These are phyloP conservation scores for Holtermannia corniformis DNA, from an alignment of 768 basidiomycete genomes.

Conservation along the genomic window DNA sequence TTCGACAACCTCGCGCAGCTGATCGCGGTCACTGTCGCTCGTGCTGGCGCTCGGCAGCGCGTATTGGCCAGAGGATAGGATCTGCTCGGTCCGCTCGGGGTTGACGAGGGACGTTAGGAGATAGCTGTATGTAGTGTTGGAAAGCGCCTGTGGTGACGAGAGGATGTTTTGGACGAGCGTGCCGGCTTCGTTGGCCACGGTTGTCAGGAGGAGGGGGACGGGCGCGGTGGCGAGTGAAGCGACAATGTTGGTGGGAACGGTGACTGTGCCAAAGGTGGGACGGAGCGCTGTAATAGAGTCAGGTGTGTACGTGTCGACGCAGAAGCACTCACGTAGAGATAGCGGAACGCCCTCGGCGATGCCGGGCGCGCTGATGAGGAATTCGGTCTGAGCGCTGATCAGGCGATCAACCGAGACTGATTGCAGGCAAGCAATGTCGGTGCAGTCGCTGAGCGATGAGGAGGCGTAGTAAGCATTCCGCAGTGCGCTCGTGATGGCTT, in stretches of 20 bases:
- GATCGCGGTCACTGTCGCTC: slow-evolving; percentile 9
- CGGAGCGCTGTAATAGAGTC: slow-evolving; percentile 41
- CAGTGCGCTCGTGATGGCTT: slow-evolving; percentile 50
- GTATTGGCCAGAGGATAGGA: slow-evolving; percentile 12
- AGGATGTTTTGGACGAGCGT: slow-evolving; percentile 45
- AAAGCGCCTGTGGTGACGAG: slow-evolving; percentile 27
- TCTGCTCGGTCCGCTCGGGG: slow-evolving; percentile 10
- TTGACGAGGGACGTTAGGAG: slow-evolving; percentile 10
- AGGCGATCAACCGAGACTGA: slow-evolving; percentile 49
- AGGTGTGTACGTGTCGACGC: neutral
- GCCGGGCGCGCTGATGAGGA: slow-evolving; percentile 10
- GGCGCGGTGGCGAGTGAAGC: slow-evolving; percentile 50
- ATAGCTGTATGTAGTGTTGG: slow-evolving; percentile 12
- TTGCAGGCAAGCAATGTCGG: slow-evolving; percentile 49
- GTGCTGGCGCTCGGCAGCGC: slow-evolving; percentile 3
- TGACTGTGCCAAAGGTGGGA: slow-evolving; percentile 45
- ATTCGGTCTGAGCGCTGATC: slow-evolving; percentile 47
- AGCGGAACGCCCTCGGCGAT: slow-evolving; percentile 15
- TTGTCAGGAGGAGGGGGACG: slow-evolving; percentile 64
- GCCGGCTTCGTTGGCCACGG: slow-evolving; percentile 63
- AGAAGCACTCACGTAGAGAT: slow-evolving; percentile 15
- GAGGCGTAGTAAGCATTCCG: slow-evolving; percentile 42
- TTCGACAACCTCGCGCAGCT: slow-evolving; percentile 22
- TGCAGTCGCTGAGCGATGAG: slow-evolving; percentile 32
- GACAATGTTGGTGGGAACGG: slow-evolving; percentile 52